phyloP scores from a whole-genome alignment of 73 alveolate species.

The Paramecium pentaurelia region DNA sequence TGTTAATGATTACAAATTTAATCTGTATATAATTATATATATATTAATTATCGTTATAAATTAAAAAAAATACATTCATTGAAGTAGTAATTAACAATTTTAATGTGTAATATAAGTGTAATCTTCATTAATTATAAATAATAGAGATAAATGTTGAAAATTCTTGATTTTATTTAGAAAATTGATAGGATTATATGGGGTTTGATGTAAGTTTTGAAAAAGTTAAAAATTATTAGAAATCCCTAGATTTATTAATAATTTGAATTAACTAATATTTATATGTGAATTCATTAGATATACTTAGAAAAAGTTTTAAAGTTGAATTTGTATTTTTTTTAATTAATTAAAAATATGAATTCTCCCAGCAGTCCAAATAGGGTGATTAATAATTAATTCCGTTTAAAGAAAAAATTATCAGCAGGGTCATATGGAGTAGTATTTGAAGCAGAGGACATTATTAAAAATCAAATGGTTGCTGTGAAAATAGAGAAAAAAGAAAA shows the following conservation, averaged over 20 bases:
- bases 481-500: conserved; percentile 59
- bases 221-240: not conserved
- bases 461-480: conserved; percentile 41
- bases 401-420: conserved; percentile 73
- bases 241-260: not conserved
- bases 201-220: not conserved
- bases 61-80: not conserved
- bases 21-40: not conserved
- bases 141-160: not conserved
- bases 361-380: conserved; percentile 11
- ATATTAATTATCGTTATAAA: too few species aligned
- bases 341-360: not conserved
- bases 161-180: not conserved
- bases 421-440: conserved; percentile 93
- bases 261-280: not conserved
- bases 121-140: not conserved
- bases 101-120: not conserved
- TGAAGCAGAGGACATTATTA: conserved; percentile 65
- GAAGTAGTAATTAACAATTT: not conserved
- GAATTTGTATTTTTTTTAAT: not conserved
- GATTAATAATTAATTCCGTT: conserved; percentile 28
- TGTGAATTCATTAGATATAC: not conserved
- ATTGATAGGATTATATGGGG: not conserved
- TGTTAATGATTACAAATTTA: not conserved
- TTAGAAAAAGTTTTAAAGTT: not conserved